phyloP scores from a whole-genome alignment of 768 basidiomycete species.

The Serendipita sp. region DNA sequence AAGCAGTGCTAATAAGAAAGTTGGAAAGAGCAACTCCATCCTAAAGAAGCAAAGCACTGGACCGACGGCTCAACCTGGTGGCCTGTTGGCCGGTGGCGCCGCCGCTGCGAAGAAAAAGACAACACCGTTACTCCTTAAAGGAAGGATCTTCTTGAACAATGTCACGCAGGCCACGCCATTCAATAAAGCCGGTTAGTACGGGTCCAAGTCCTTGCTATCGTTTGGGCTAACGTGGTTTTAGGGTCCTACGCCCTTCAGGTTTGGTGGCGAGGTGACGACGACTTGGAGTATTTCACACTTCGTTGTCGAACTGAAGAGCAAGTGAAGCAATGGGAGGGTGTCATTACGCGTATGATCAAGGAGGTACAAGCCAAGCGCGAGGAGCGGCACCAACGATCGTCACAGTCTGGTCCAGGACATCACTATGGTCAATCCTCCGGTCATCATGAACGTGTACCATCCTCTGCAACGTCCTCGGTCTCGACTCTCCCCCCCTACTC shows the following conservation, averaged over 20 bases:
- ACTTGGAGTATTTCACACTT: slow-evolving; percentile 85
- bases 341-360: slow-evolving; percentile 76
- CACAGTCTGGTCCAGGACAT: slow-evolving; percentile 22
- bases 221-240: slow-evolving; percentile 13
- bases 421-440: slow-evolving; percentile 30
- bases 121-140: slow-evolving; percentile 78
- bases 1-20: slow-evolving; percentile 44
- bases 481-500: slow-evolving; percentile 15
- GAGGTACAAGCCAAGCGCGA: slow-evolving; percentile 36
- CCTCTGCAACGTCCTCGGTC: slow-evolving; percentile 23
- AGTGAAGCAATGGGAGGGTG: slow-evolving; percentile 79
- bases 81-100: slow-evolving; percentile 33
- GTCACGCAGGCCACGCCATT: slow-evolving; percentile 71
- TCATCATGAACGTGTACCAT: slow-evolving; percentile 22
- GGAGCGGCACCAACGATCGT: slow-evolving; percentile 12
- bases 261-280: slow-evolving; percentile 90
- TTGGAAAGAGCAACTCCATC: slow-evolving; percentile 72
- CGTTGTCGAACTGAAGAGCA: slow-evolving; percentile 88
- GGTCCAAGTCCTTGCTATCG: not conserved
- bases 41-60: slow-evolving; percentile 60
- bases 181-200: slow-evolving; percentile 41
- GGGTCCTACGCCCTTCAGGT: slow-evolving; percentile 70
- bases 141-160: slow-evolving; percentile 93
- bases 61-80: slow-evolving; percentile 23
- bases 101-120: slow-evolving; percentile 50